A percentile compares a stretch with the other conserved stretches of the same genome.
Conservation (phyloP, 768 basidiomycete genomes). For the Suillus placidus region DNA sequence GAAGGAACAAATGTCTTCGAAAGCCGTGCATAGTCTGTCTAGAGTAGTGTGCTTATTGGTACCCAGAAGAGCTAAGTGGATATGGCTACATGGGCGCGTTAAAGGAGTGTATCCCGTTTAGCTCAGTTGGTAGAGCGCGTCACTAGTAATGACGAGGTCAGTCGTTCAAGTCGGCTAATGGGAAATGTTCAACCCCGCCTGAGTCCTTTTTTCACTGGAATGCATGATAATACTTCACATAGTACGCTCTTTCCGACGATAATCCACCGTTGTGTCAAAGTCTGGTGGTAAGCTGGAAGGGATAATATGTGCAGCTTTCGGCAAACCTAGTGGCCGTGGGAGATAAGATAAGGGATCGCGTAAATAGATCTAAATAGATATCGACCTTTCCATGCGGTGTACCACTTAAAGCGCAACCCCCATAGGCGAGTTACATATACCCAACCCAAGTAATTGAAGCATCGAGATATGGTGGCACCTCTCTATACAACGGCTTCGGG, state of each 20-base stretch:
- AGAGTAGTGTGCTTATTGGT: not conserved
- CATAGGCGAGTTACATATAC: not conserved
- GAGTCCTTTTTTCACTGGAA: not conserved
- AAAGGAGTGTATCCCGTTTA: slow-evolving; percentile 32
- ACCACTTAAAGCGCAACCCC: not conserved
- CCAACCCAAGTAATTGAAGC: not conserved
- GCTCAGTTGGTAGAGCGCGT: slow-evolving; percentile 55
- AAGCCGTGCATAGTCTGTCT: not conserved
- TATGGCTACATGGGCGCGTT: not conserved
- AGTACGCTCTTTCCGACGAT: no score
- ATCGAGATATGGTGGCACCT: slow-evolving; percentile 81
- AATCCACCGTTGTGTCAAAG: no score
- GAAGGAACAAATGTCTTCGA: not conserved
- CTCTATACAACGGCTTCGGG: slow-evolving; percentile 91
- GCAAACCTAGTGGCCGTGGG: not conserved
- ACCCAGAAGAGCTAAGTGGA: no score
- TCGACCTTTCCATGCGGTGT: not conserved
- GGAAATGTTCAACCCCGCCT: slow-evolving; percentile 22
- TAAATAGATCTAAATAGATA: not conserved
- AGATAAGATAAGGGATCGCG: slow-evolving; percentile 5
- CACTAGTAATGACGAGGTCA: slow-evolving; percentile 51
- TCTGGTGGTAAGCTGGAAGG: not conserved
- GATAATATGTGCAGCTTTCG: not conserved
- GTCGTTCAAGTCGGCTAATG: slow-evolving; percentile 46
- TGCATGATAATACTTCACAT: no score